Percentiles rank a stretch among this genome's conserved stretches.
These are phyloP conservation scores for Kwoniella sp. DNA, from an alignment of 768 basidiomycete species.

Conservation along the genomic window DNA sequence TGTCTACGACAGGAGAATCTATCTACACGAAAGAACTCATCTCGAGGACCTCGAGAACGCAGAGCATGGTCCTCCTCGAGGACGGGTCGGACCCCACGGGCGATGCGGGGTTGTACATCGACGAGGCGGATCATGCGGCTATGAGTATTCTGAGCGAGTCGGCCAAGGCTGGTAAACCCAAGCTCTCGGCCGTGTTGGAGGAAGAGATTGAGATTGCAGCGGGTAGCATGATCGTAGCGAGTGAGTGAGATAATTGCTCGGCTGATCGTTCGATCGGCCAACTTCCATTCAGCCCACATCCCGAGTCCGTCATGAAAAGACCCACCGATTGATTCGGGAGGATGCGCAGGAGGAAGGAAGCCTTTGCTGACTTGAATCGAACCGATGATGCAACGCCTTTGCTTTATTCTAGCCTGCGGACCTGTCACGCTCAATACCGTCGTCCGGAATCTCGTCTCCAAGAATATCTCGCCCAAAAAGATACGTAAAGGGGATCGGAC, in stretches of 20 bases:
- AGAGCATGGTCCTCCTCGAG: slow-evolving; percentile 51
- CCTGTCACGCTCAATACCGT: slow-evolving; percentile 70
- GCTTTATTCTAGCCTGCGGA: slow-evolving; percentile 71
- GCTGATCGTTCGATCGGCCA: no score
- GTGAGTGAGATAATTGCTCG: slow-evolving; percentile 62
- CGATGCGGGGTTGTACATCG: slow-evolving; percentile 57
- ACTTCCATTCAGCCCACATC: no score
- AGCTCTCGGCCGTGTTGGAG: slow-evolving; percentile 64
- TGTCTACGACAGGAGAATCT: slow-evolving; percentile 45
- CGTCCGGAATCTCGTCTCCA: slow-evolving; percentile 67
- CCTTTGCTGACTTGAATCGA: neutral
- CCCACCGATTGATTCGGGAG: no score
- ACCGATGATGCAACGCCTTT: no score
- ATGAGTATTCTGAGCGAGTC: slow-evolving; percentile 66
- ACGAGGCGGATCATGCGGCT: slow-evolving; percentile 66
- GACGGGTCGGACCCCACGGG: slow-evolving; percentile 19
- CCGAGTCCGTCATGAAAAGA: no score
- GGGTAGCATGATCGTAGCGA: slow-evolving; percentile 69
- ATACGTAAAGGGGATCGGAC: slow-evolving; percentile 65
- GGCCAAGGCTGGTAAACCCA: slow-evolving; percentile 69
- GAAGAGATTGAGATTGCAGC: slow-evolving; percentile 66
- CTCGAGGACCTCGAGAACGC: slow-evolving; percentile 32
- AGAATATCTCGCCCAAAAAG: slow-evolving; percentile 64
- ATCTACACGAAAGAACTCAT: slow-evolving; percentile 24
- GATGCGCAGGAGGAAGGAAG: no score